Conservation (phyloP, 2,329 filamentous ascomycete species). For the Neonectria punicea region DNA sequence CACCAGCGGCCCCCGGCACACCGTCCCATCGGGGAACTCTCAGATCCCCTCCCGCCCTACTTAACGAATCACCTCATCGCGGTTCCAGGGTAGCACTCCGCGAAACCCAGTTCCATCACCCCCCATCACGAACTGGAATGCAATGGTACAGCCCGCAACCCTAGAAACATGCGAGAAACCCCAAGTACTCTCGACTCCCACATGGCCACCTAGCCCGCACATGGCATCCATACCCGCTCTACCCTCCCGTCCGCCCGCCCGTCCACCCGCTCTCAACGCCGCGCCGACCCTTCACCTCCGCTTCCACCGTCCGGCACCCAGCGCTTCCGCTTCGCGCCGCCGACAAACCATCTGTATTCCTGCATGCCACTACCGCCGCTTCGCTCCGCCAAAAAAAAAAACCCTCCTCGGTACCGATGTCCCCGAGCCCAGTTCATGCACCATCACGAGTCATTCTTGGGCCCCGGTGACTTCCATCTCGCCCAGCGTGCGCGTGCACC, state of each 20-base stretch:
- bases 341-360: neutral
- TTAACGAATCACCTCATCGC: slow-evolving; percentile 3
- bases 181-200: neutral
- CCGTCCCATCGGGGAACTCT: slow-evolving; percentile 12
- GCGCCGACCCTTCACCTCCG: neutral
- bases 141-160: neutral
- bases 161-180: neutral
- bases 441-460: slow-evolving; percentile 21
- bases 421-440: slow-evolving; percentile 19
- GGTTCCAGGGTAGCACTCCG: slow-evolving; percentile 4
- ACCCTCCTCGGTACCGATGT: neutral
- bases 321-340: neutral
- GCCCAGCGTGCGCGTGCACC: slow-evolving; percentile 14
- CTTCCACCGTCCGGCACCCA: neutral
- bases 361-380: slow-evolving; percentile 14
- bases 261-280: slow-evolving; percentile 25
- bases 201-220: slow-evolving; percentile 16
- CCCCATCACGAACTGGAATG: slow-evolving; percentile 1
- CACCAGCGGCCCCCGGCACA: neutral
- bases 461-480: neutral
- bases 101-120: neutral
- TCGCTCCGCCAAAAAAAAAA: neutral
- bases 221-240: slow-evolving; percentile 14
- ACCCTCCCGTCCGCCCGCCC: slow-evolving; percentile 16
- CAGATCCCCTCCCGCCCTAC: slow-evolving; percentile 1